phyloP scores from a whole-genome alignment of 345 rosid species.

The Ceriops decandra region DNA sequence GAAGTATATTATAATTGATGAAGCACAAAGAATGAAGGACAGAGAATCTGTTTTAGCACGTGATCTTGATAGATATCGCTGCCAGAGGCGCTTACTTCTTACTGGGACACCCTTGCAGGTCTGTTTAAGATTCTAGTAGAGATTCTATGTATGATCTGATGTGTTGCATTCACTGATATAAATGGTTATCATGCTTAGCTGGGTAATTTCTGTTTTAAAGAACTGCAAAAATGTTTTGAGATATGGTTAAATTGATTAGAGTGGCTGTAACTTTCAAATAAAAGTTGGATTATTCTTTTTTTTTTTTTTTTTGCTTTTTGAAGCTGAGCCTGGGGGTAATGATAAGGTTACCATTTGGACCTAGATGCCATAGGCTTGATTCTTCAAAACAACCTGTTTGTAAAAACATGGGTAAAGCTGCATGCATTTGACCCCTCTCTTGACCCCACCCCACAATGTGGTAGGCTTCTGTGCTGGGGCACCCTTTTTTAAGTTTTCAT shows the following conservation, averaged over 20 bases:
- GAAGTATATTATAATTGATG: conserved; percentile 98
- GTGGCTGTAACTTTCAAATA: not conserved
- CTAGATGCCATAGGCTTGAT: too few relatives aligned
- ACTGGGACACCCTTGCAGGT: conserved; percentile 99
- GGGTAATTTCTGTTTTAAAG: not conserved
- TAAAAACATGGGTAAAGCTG: too few relatives aligned
- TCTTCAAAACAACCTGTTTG: too few relatives aligned
- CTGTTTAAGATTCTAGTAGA: conserved; percentile 17
- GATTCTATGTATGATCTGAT: not conserved
- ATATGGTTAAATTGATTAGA: not conserved
- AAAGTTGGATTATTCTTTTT: not conserved
- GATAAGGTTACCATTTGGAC: too few relatives aligned
- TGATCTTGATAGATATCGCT: conserved; percentile 97
- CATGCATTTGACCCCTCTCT: too few relatives aligned
- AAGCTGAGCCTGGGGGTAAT: too few relatives aligned
- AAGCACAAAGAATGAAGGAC: conserved; percentile 99
- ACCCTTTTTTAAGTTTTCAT: too few relatives aligned
- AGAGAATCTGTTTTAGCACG: conserved; percentile 99
- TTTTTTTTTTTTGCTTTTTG: too few relatives aligned
- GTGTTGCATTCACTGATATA: not conserved
- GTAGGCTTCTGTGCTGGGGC: too few relatives aligned
- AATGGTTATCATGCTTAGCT: not conserved
- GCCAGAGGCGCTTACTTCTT: conserved; percentile 98
- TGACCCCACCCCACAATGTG: too few relatives aligned
- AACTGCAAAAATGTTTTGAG: not conserved